Conservation (phyloP, 164 flowering plant genomes). For the Chloranthus sessilifolius region DNA sequence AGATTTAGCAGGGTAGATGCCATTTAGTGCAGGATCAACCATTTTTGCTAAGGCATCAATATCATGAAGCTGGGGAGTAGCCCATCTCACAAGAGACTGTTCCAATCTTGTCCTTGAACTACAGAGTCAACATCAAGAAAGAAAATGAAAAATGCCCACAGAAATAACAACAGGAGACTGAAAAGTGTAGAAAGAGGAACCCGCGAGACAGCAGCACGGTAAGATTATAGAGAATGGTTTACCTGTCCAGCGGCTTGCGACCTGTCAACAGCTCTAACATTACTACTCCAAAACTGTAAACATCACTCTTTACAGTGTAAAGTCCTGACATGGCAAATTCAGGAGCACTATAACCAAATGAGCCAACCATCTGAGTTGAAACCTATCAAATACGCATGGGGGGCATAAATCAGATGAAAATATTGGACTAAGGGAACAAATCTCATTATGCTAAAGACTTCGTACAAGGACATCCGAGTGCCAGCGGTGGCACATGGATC, state of each 20-base stretch:
- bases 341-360: slow-evolving; percentile 97
- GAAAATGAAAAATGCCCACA: background rate
- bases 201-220: too few species aligned
- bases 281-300: slow-evolving; percentile 96
- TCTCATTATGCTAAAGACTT: background rate
- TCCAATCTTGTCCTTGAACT: slow-evolving; percentile 91
- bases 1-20: slow-evolving; percentile 95
- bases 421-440: background rate
- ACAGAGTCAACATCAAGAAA: slow-evolving; percentile 6
- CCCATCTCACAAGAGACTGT: slow-evolving; percentile 97
- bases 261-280: slow-evolving; percentile 95
- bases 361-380: slow-evolving; percentile 83
- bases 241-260: slow-evolving; percentile 97
- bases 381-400: slow-evolving; percentile 37
- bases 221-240: background rate
- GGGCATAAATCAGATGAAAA: background rate
- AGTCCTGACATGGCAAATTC: slow-evolving; percentile 95
- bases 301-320: slow-evolving; percentile 94
- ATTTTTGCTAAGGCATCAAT: slow-evolving; percentile 92
- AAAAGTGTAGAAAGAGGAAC: background rate
- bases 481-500: too few species aligned
- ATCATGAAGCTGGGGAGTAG: slow-evolving; percentile 96
- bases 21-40: slow-evolving; percentile 89
- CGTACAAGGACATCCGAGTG: too few species aligned
- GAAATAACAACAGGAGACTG: background rate